Evolutionary conservation across 2,329 filamentous ascomycete species (phyloP).

Genomic region (Colletotrichum limetticola): DNA sequence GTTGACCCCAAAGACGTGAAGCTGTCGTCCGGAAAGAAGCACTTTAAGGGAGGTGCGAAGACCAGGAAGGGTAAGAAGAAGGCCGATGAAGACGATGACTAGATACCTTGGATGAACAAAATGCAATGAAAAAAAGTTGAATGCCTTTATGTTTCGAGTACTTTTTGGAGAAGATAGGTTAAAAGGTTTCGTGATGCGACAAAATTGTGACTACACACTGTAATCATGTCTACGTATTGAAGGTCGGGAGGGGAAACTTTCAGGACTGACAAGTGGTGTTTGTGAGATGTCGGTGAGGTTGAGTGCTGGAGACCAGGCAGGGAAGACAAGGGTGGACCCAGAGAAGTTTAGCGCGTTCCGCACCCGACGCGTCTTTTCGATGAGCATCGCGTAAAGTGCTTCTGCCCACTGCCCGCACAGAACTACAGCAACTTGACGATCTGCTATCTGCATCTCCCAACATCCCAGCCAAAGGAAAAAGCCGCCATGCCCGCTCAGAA

Average conservation of each 20-base stretch:
- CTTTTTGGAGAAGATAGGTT: not conserved
- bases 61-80: conserved; percentile 63
- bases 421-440: not conserved
- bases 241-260: not conserved
- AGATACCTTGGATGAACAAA: conserved; percentile 25
- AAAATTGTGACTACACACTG: not conserved
- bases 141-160: not conserved
- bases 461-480: not conserved
- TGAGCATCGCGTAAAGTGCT: conserved; percentile 35
- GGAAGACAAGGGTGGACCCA: not conserved
- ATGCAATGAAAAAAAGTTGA: not conserved
- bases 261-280: not conserved
- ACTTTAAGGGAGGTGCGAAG: conserved; percentile 84
- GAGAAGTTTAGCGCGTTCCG: conserved; percentile 10
- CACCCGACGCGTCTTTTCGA: conserved; percentile 32
- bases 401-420: conserved; percentile 3
- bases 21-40: conserved; percentile 82
- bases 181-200: not conserved
- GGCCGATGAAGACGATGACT: conserved; percentile 43
- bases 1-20: conserved; percentile 83
- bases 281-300: not conserved
- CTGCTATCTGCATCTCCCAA: not conserved
- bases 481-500: conserved; percentile 46
- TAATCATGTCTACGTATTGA: not conserved
- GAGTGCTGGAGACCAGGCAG: not conserved